A percentile compares a stretch with the other conserved stretches of the same genome.
Conservation (phyloP, 805 yeast species). For the Starmerella sirachaensis region DNA sequence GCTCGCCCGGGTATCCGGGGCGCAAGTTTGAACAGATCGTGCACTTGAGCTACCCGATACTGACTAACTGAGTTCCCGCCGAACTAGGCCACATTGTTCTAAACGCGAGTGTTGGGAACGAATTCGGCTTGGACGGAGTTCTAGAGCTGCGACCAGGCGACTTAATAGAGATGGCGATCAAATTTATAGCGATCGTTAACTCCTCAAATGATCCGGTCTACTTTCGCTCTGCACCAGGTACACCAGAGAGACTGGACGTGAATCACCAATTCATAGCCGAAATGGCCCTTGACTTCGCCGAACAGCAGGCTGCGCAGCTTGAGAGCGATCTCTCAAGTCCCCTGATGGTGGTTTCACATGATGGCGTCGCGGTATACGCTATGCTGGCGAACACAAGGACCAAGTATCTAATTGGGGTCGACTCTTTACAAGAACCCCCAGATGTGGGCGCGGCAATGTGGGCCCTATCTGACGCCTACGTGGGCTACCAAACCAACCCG, state of each 20-base stretch:
- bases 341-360: constrained; percentile 26
- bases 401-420: constrained; percentile 26
- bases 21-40: too few species aligned
- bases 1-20: too few species aligned
- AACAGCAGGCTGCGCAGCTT: constrained; percentile 17
- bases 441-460: constrained; percentile 15
- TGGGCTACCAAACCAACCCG: constrained; percentile 28
- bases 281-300: constrained; percentile 30
- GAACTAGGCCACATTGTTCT: too few species aligned
- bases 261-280: constrained; percentile 29
- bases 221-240: constrained; percentile 12
- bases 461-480: constrained; percentile 25
- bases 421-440: constrained; percentile 18
- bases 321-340: constrained; percentile 17
- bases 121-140: too few species aligned
- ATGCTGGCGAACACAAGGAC: constrained; percentile 27
- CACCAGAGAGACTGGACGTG: constrained; percentile 8
- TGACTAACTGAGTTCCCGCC: too few species aligned
- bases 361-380: constrained; percentile 31
- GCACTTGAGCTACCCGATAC: too few species aligned
- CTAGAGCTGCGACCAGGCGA: too few species aligned
- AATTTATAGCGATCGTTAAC: constrained; percentile 19
- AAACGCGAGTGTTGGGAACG: too few species aligned
- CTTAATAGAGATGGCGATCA: constrained; percentile 17
- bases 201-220: constrained; percentile 13